Evolutionary conservation across 2,329 filamentous ascomycete species (phyloP).

Genomic region (Ceratocystis eucalypticola): DNA sequence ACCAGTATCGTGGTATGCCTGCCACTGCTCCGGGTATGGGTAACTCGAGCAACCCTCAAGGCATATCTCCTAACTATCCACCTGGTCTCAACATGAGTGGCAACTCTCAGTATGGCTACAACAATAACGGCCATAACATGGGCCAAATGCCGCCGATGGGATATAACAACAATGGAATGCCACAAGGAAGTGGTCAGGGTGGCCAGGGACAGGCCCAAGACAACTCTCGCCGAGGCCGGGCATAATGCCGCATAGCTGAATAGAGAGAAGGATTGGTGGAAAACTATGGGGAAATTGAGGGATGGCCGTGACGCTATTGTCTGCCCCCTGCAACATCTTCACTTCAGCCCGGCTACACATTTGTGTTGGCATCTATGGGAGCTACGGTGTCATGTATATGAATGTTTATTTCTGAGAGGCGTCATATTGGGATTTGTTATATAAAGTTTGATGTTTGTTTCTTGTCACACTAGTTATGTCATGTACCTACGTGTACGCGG

Average conservation of each 20-base stretch:
- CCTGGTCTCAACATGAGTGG: conserved; percentile 36
- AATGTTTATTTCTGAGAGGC: conserved; percentile 5
- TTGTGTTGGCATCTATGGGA: background rate
- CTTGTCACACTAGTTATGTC: background rate
- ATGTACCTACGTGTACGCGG: background rate
- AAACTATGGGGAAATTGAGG: no score
- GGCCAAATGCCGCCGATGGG: conserved; percentile 36
- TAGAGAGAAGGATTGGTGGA: background rate
- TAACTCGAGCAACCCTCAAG: conserved; percentile 38
- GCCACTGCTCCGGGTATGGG: conserved; percentile 29
- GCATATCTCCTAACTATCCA: conserved; percentile 29
- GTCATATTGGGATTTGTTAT: conserved; percentile 2
- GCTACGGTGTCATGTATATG: background rate
- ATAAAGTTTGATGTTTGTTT: background rate
- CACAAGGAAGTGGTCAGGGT: conserved; percentile 32
- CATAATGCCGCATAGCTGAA: background rate
- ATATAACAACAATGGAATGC: conserved; percentile 24
- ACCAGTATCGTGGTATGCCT: conserved; percentile 43
- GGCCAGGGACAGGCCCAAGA: conserved; percentile 17
- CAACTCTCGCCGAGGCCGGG: conserved; percentile 9
- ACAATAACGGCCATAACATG: conserved; percentile 35
- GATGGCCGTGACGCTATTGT: no score
- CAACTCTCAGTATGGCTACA: conserved; percentile 27
- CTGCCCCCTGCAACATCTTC: no score
- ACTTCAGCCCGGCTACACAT: background rate